Percentiles rank a stretch among this genome's conserved stretches.
Evolutionary conservation across 495 filamentous ascomycete species (phyloP).

Genomic region (Viridothelium virens): DNA sequence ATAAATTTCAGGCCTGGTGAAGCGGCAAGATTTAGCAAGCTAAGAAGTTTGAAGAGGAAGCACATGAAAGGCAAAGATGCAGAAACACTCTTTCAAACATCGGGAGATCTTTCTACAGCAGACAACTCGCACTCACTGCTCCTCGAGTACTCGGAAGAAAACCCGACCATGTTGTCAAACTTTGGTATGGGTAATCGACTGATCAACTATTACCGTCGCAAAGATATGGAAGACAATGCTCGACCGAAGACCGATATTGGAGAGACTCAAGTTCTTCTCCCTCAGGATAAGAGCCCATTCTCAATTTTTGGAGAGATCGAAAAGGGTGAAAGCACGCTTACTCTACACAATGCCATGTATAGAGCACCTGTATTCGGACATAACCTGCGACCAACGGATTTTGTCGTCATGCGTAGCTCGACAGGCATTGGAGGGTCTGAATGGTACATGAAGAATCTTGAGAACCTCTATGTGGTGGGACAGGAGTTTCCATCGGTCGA

Average conservation of each 20-base stretch:
- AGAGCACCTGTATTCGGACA: constrained; percentile 90
- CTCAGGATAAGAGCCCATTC: constrained; percentile 92
- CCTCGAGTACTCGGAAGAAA: constrained; percentile 93
- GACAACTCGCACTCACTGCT: constrained; percentile 82
- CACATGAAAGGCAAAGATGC: constrained; percentile 64
- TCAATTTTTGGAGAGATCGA: constrained; percentile 89
- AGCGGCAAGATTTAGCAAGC: constrained; percentile 45
- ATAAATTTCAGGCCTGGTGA: constrained; percentile 51
- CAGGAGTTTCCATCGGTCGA: constrained; percentile 87
- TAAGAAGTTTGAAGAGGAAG: constrained; percentile 69
- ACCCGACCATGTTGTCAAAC: constrained; percentile 82
- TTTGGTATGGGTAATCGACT: constrained; percentile 94
- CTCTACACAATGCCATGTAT: constrained; percentile 91
- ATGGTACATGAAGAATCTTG: constrained; percentile 79
- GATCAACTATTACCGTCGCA: constrained; percentile 92
- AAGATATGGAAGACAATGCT: constrained; percentile 66
- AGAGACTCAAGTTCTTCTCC: constrained; percentile 75
- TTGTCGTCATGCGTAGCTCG: constrained; percentile 71
- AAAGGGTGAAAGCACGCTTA: constrained; percentile 77
- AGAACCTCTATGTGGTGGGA: constrained; percentile 81
- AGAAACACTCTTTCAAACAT: constrained; percentile 63
- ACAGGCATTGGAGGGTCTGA: constrained; percentile 64
- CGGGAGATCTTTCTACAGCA: constrained; percentile 69
- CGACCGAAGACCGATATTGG: constrained; percentile 73
- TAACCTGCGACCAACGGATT: constrained; percentile 67